Evolutionary conservation across 2,329 filamentous ascomycete genomes (phyloP), one percentile per base, ranked within the genome.

Genomic region (Mariannaea sp.): DNA sequence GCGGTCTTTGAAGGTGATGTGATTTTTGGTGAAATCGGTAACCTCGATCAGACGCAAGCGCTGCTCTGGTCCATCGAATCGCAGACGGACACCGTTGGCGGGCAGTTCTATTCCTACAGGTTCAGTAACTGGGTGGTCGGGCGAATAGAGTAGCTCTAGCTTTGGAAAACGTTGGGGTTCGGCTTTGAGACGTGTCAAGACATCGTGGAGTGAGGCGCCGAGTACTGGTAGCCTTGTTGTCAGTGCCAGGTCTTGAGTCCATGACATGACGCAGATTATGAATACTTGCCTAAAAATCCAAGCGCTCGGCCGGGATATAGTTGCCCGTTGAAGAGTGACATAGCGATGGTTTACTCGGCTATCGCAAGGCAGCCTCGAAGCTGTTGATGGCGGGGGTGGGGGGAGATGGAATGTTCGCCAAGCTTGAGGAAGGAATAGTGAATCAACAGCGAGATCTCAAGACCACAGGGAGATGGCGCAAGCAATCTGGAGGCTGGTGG

Each of bases 11-110:
- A 97, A 96, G 14, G 87, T 85, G 57, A 97, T 84, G 57, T 86
- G 83, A 57, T 86, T 91, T 71, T 91, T 94, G 40, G 88, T 86
- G 69, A 99, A 97, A 74, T 97, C 92, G 48, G 90, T 74, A 7
- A 97, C 85, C 72, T 99, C 94, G 62, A 99, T 90, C 56, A 99
- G 76, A 3, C 94, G 89, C 35, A 99, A 77, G 29, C 93, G 85
- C 73, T 99, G 94, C 66, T 97, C 92, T 4, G 90, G 86, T 0
- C 92, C 94, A 69, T 99, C 94, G 68, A 99, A 99, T 35, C 90
- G 90, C 47, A 99, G 76, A 10, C 93, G 88, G 24, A 99, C 73
- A 22, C 94, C 94, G 73, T 97, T 99, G 3, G 84, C 81, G 1
- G 92, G 89, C 4, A 99, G 82, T 14, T 80, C 80, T 49, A 97